Conservation (phyloP, 2,329 filamentous ascomycete genomes). For the Graphiopsis chlorocephala region DNA sequence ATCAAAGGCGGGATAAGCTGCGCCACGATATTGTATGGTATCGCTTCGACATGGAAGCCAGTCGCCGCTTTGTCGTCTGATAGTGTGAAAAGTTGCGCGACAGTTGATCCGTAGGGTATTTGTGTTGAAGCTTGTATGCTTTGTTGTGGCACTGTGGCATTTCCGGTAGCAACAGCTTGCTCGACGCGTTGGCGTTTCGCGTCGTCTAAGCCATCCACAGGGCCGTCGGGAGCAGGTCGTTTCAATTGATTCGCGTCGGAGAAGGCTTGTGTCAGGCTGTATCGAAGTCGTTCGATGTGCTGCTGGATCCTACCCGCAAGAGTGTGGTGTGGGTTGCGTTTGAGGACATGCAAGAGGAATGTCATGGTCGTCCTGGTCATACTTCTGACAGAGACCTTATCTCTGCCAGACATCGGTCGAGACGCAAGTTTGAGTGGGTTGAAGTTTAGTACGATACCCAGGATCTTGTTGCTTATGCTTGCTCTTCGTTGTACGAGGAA, state of each 20-base stretch:
- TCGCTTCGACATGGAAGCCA: constrained; percentile 76
- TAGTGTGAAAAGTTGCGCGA: constrained; percentile 83
- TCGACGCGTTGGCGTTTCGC: constrained; percentile 78
- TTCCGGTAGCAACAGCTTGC: constrained; percentile 43
- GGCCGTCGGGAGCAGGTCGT: constrained; percentile 67
- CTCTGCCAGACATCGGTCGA: constrained; percentile 52
- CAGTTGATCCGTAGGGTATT: constrained; percentile 72
- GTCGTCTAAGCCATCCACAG: constrained; percentile 67
- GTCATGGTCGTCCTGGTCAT: constrained; percentile 92
- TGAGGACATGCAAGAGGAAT: constrained; percentile 77
- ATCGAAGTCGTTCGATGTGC: constrained; percentile 78
- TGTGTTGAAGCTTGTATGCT: constrained; percentile 38
- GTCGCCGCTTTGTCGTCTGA: constrained; percentile 71
- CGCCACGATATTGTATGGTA: constrained; percentile 72
- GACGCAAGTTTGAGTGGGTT: constrained; percentile 77
- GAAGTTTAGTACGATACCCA: constrained; percentile 83
- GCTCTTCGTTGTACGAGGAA: constrained; percentile 79
- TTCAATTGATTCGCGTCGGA: constrained; percentile 71
- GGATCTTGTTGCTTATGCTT: constrained; percentile 76
- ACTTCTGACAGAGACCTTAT: constrained; percentile 80
- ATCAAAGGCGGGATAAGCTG: constrained; percentile 81
- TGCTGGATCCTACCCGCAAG: constrained; percentile 76
- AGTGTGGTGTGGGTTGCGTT: constrained; percentile 78
- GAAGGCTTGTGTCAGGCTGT: constrained; percentile 72
- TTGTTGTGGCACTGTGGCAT: constrained; percentile 29